Conservation (phyloP, 768 basidiomycete species). For the Agaricus bisporus region DNA sequence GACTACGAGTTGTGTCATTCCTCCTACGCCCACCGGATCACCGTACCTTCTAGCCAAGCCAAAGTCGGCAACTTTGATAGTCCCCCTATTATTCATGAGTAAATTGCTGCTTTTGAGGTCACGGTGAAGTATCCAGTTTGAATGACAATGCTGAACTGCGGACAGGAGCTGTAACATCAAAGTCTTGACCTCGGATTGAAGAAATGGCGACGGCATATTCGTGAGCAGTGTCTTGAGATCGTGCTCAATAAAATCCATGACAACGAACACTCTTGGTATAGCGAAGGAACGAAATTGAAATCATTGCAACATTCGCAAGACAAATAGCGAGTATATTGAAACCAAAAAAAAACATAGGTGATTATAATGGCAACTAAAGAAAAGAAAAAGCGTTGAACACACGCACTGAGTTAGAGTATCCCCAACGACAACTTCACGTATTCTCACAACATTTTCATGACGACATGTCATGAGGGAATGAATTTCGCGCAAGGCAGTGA, state of each 20-base stretch:
- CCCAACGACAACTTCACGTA: slow-evolving; percentile 96
- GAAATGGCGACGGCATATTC: slow-evolving; percentile 92
- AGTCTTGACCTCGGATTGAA: slow-evolving; percentile 98
- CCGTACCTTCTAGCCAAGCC: slow-evolving; percentile 94
- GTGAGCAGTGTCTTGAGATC: slow-evolving; percentile 95
- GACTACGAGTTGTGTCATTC: slow-evolving; percentile 96
- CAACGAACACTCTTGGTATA: slow-evolving; percentile 84
- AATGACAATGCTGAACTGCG: slow-evolving; percentile 89
- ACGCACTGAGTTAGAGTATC: slow-evolving; percentile 99
- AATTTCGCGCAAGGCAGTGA: slow-evolving; percentile 91
- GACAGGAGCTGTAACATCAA: slow-evolving; percentile 89
- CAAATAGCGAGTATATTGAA: slow-evolving; percentile 6
- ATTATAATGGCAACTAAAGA: slow-evolving; percentile 20
- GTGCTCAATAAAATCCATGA: slow-evolving; percentile 99
- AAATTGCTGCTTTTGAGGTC: slow-evolving; percentile 97
- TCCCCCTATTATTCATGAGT: slow-evolving; percentile 98
- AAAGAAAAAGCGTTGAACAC: slow-evolving; percentile 15
- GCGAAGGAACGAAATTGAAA: slow-evolving; percentile 5
- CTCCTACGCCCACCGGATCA: slow-evolving; percentile 93
- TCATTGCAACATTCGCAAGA: slow-evolving; percentile 4
- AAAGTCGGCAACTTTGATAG: slow-evolving; percentile 98
- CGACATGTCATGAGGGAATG: slow-evolving; percentile 93
- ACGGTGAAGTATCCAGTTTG: slow-evolving; percentile 96
- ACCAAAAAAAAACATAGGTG: slow-evolving; percentile 13
- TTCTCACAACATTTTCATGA: slow-evolving; percentile 96